A percentile compares a stretch with the other conserved stretches of the same genome.
These are phyloP conservation scores for Komagataella pastoris DNA, from an alignment of 805 yeast genomes.

Conservation along the genomic window DNA sequence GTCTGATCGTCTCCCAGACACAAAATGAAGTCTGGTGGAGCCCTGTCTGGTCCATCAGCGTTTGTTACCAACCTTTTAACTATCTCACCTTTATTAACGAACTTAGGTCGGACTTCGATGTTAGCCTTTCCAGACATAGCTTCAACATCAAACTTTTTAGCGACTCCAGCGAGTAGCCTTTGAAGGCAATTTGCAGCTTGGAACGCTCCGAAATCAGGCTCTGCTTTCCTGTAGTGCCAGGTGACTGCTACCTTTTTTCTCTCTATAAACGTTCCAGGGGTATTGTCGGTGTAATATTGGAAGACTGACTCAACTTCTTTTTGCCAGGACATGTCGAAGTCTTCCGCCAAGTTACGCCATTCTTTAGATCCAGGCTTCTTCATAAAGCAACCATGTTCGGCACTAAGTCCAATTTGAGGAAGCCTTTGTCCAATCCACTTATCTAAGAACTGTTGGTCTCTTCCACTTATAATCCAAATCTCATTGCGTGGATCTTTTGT, in stretches of 20 bases:
- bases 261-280: slow-evolving; percentile 85
- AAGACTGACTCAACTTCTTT: slow-evolving; percentile 63
- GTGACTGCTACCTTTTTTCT: slow-evolving; percentile 86
- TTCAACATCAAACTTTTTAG: slow-evolving; percentile 64
- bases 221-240: slow-evolving; percentile 95
- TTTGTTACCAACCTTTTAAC: slow-evolving; percentile 59
- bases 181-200: slow-evolving; percentile 68
- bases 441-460: slow-evolving; percentile 83
- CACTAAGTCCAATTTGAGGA: slow-evolving; percentile 65
- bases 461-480: slow-evolving; percentile 92
- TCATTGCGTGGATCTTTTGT: slow-evolving; percentile 69
- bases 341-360: slow-evolving; percentile 81
- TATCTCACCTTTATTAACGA: slow-evolving; percentile 94
- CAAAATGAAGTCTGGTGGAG: slow-evolving; percentile 67
- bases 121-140: slow-evolving; percentile 97
- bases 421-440: slow-evolving; percentile 70
- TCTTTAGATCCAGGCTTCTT: slow-evolving; percentile 46
- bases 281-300: slow-evolving; percentile 65
- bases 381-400: slow-evolving; percentile 96
- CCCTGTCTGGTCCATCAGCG: slow-evolving; percentile 42
- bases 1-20: slow-evolving; percentile 95
- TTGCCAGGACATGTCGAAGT: slow-evolving; percentile 92
- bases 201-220: slow-evolving; percentile 83
- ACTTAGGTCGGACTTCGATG: slow-evolving; percentile 90
- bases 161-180: slow-evolving; percentile 47